Base-by-base conservation (phyloP, 148 eudicot species). In the Rhododendron ovatum region DNA sequence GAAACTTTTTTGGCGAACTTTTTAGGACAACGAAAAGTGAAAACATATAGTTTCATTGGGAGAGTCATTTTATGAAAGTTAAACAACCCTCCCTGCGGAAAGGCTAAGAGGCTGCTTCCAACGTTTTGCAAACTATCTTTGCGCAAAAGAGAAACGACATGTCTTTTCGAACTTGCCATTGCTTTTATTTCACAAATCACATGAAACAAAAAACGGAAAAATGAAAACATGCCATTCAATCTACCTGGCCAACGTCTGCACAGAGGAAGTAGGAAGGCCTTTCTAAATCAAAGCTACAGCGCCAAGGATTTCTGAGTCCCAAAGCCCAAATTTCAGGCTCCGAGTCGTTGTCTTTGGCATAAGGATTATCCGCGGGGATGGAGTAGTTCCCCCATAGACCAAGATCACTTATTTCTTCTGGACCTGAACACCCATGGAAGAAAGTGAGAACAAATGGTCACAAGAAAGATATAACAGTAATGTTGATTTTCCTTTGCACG, bases 301-400 rank as follows among this genome's bases (percentile, higher is more conserved):
- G 95, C 99, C 99, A 96, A 12, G 98, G 99, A 86, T 95, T 95
- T 85, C 98, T 91, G 65, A 96, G 86, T 74, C 99, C 99, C 86
- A 91, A 83, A 2, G 99, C 99, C 98, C 98, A 96, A 28, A 96
- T 91, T 89, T 95, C 98, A 9, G 90, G 94, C 28, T 89, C 89
- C 88, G 91, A 86, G 1, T 90, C 94, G 81, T 92, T 90, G 81
- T 96, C 99, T 82, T 93, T 94, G 0, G 90, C 35, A 80, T 85
- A 92, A 7, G 98, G 99, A 86, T 96, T 96, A 86, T 95, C 98
- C 69, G 59, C 82, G 59, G 99, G 99, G 85, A 94, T 80, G 9
- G 95, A 88, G 87, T 96, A 96, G 88, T 92, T 93, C 83, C 99
- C 99, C 99, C 99, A 96, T 47, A 91, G 87, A 30, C 91, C 92